Evolutionary conservation across 1,284 basidiomycete species (phyloP), one percentile per base, ranked within the genome.

Genomic region (Puccinia hordei): DNA sequence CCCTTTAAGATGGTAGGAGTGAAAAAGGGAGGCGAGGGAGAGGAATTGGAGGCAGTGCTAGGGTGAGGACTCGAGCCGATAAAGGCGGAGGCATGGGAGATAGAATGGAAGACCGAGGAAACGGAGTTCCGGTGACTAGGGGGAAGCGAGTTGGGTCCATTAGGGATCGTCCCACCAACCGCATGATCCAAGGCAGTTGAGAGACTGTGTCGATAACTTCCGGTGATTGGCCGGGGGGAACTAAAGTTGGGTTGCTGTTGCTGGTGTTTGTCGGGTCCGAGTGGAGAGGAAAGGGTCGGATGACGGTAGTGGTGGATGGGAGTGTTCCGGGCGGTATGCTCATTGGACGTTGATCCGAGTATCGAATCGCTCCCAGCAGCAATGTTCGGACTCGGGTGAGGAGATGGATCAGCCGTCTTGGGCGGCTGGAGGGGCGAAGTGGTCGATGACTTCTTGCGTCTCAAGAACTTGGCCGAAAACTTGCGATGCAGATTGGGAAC

Each of bases 391-490:
- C 41, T 51, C n/a, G 66, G 49, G 46, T 49, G 66, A 24, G 66
- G 24, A 17, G 66, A 69, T 17, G 66, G 38, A 51, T 46, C 24
- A 6, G 44, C 44, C 35, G 65, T 46, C 38, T n/a, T 19, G 38
- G 38, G 30, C 22, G 44, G 33, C 38, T 46, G 65, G 65, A 59
- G 8, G 57, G 57, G 57, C 46, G 46, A 49, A 3, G 46, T 15
- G 38, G 24, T 38, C 30, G 63, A 59, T 53, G 63, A 44, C 38
- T 79, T 57, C 49, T 44, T 72, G 59, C 73, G 57, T 41, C 59
- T 75, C 19, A 75, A 33, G 30, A 75, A 65, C 61, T 75, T 75
- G 22, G 59, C 44, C 19, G 73, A 75, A 27, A 75, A 63, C 59
- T 75, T 75, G 19, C 73, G 55, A 27, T 61, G 53, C 41, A 75